Base-by-base conservation (phyloP, 106 monocot genomes). In the Dendrobium huoshanense region DNA sequence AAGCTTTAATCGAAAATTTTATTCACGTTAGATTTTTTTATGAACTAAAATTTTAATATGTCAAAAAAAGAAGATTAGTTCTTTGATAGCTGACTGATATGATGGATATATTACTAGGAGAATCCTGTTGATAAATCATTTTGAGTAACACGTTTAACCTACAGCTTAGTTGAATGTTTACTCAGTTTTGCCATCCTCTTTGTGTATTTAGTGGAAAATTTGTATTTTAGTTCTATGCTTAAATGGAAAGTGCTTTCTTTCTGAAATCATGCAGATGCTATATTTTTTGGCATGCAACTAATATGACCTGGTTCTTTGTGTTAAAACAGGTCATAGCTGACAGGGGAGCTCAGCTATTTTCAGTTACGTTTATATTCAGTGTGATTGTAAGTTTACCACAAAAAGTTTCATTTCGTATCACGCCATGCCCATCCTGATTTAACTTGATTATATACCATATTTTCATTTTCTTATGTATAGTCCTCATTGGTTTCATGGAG, bases 261-360 rank as follows among this genome's bases (percentile, higher is more conserved):
- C 75, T 75, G 7, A 22, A 44, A 24, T 75, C 75, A 75, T 75
- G 75, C 37, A 16, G 45, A 44, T n/a, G 45, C 17, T 43, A 65
- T 16, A 31, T 51, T 67, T 65, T 13, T 33, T 70, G 70, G 25
- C 4, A 15, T 70, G 33, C 70, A 70, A 29, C 16, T 49, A 16
- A 33, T 82, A 61, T 37, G 37, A 51, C 18, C 33, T 78, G 2
- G 10, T 70, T 59, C 10, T 77, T 80, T 59, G 49, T 68, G 6
- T 55, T 41, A 40, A 82, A 85, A 81, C 85, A 90, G 90, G 85
- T 83, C 24, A 80, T 90, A 45, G 90, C 90, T 79, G 90, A 90
- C 76, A 85, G 75, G 75, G 87, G 90, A 77, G 41, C 81, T 67
- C 85, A 90, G 74, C 83, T 90, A 37, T 64, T 90, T 74, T 90